A percentile compares a stretch with the other conserved stretches of the same genome.
Evolutionary conservation across 371 early-diverging fungal genomes (phyloP).

Genomic region (Rhizopus delemar): DNA sequence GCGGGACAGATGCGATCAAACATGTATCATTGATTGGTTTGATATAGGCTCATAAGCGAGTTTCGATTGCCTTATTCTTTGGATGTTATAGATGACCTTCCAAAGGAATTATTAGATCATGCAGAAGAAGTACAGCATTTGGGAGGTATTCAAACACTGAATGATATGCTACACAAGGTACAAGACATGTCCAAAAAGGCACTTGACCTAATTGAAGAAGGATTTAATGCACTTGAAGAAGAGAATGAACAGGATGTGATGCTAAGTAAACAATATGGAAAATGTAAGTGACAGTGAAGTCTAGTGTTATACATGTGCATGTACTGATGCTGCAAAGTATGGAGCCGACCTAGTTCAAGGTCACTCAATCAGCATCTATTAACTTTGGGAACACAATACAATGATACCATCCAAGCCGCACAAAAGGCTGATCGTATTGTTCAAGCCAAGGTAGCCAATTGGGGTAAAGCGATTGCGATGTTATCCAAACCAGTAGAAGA

Average conservation of each 20-base stretch:
- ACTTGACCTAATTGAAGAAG: slow-evolving; percentile 61
- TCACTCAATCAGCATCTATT: slow-evolving; percentile 63
- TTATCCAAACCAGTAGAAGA: slow-evolving; percentile 44
- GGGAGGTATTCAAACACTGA: slow-evolving; percentile 67
- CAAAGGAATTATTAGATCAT: slow-evolving; percentile 61
- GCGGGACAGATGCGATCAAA: not conserved
- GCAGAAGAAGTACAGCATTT: slow-evolving; percentile 74
- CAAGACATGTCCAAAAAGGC: slow-evolving; percentile 55
- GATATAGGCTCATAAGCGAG: slow-evolving; percentile 24
- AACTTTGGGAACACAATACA: slow-evolving; percentile 59
- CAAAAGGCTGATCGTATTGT: slow-evolving; percentile 70
- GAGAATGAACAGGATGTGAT: slow-evolving; percentile 75
- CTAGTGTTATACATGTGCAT: no score
- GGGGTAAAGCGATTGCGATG: slow-evolving; percentile 65
- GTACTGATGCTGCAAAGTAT: slow-evolving; percentile 24
- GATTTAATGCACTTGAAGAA: slow-evolving; percentile 65
- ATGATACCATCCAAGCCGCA: slow-evolving; percentile 68
- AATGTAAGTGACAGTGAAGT: slow-evolving; percentile 23
- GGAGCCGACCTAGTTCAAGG: slow-evolving; percentile 65
- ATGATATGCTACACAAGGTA: slow-evolving; percentile 66
- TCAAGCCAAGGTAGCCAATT: slow-evolving; percentile 61
- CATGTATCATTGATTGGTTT: not conserved
- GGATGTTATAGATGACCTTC: slow-evolving; percentile 63
- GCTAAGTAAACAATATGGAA: slow-evolving; percentile 54
- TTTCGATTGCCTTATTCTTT: slow-evolving; percentile 27